phyloP scores from a whole-genome alignment of 768 basidiomycete genomes.

The Rubroboletus satanas region DNA sequence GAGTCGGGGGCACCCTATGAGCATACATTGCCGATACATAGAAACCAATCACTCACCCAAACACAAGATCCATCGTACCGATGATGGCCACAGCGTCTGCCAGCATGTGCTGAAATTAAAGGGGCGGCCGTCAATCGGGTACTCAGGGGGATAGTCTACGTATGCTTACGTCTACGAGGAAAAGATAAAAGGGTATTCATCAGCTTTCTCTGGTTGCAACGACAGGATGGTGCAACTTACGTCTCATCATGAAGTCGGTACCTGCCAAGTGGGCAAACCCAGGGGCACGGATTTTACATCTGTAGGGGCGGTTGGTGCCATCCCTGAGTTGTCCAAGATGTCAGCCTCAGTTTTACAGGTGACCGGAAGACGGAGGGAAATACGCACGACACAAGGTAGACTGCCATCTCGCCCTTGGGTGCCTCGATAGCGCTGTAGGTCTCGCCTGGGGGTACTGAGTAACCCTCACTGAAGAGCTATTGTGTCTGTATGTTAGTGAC shows the following conservation, averaged over 20 bases:
- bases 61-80: slow-evolving; percentile 98
- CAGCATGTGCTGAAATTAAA: slow-evolving; percentile 70
- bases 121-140: slow-evolving; percentile 13
- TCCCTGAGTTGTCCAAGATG: slow-evolving; percentile 46
- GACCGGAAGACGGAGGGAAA: not conserved
- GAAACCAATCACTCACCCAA: slow-evolving; percentile 61
- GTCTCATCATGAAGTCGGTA: slow-evolving; percentile 97
- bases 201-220: not conserved
- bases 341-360: not conserved
- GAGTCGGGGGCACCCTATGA: not conserved
- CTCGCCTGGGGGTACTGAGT: slow-evolving; percentile 92
- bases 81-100: slow-evolving; percentile 96
- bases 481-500: not conserved
- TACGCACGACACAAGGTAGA: slow-evolving; percentile 91
- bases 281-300: slow-evolving; percentile 95
- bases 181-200: slow-evolving; percentile 1
- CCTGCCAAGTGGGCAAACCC: slow-evolving; percentile 96
- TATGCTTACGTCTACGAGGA: slow-evolving; percentile 36
- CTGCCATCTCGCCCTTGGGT: slow-evolving; percentile 98
- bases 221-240: slow-evolving; percentile 40
- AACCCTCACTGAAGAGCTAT: slow-evolving; percentile 94
- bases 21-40: not conserved
- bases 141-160: not conserved
- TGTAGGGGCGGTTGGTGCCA: slow-evolving; percentile 92
- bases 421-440: slow-evolving; percentile 98